phyloP scores from a whole-genome alignment of 441 rosid genomes.

The Monsonia emarginata region DNA sequence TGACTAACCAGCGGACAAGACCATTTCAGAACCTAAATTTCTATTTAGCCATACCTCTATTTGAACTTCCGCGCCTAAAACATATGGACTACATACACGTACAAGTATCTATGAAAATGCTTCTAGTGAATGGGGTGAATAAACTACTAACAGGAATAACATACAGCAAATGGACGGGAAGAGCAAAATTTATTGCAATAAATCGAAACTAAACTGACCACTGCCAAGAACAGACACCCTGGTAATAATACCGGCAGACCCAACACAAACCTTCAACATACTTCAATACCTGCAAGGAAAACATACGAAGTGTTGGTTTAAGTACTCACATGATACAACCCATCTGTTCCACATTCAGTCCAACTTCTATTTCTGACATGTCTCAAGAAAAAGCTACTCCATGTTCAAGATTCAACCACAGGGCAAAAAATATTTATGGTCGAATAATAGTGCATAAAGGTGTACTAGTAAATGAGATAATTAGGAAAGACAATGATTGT shows the following conservation, averaged over 20 bases:
- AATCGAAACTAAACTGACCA: conserved; percentile 49
- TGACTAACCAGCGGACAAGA: neutral
- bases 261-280: conserved; percentile 94
- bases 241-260: conserved; percentile 94
- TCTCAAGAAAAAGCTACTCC: neutral
- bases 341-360: neutral
- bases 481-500: neutral
- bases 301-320: neutral
- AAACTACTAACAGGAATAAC: neutral
- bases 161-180: conserved; percentile 1
- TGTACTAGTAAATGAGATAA: neutral
- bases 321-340: neutral
- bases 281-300: conserved; percentile 58
- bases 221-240: conserved; percentile 92
- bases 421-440: neutral
- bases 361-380: neutral
- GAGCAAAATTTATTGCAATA: neutral
- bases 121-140: neutral
- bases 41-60: neutral
- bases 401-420: neutral
- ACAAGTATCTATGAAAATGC: neutral
- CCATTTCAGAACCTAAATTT: neutral
- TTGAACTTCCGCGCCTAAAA: neutral
- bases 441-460: neutral
- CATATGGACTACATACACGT: neutral